A percentile compares a stretch with the other conserved stretches of the same genome.
Evolutionary conservation across 768 basidiomycete species (phyloP).

Genomic region (Podaxis sp.): DNA sequence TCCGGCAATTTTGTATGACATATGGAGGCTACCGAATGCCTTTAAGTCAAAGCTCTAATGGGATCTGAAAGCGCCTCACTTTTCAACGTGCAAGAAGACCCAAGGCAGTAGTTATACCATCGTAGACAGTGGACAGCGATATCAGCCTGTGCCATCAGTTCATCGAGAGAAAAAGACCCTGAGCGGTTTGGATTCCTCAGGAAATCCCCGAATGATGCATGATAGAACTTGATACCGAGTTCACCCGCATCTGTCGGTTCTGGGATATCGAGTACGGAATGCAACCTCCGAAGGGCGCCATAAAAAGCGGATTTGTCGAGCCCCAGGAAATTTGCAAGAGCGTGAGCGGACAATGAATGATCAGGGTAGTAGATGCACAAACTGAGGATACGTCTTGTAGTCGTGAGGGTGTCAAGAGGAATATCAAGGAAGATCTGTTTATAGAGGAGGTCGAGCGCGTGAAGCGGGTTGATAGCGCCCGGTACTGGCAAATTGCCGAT

Average conservation of each 20-base stretch:
- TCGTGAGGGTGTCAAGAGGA: neutral
- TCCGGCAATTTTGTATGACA: neutral
- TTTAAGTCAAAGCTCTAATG: neutral
- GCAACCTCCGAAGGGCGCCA: neutral
- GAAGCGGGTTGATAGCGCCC: neutral
- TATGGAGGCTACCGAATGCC: neutral
- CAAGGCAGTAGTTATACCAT: constrained; percentile 24
- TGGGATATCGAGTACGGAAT: neutral
- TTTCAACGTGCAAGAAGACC: neutral
- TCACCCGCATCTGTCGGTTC: neutral
- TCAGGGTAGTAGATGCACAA: neutral
- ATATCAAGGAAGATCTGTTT: neutral
- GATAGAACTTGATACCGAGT: neutral
- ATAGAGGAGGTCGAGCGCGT: neutral
- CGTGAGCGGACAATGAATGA: neutral
- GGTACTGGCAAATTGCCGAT: neutral
- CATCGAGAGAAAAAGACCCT: neutral
- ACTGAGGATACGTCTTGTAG: neutral
- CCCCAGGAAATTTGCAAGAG: neutral
- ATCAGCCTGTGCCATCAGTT: neutral
- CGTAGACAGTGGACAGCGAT: neutral
- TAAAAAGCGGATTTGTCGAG: neutral
- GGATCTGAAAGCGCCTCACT: neutral
- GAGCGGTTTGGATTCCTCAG: neutral
- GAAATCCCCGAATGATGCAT: neutral